Percentiles rank a stretch among this genome's conserved stretches.
phyloP scores from a whole-genome alignment of 441 rosid species.

The Eutrema salsugineum region DNA sequence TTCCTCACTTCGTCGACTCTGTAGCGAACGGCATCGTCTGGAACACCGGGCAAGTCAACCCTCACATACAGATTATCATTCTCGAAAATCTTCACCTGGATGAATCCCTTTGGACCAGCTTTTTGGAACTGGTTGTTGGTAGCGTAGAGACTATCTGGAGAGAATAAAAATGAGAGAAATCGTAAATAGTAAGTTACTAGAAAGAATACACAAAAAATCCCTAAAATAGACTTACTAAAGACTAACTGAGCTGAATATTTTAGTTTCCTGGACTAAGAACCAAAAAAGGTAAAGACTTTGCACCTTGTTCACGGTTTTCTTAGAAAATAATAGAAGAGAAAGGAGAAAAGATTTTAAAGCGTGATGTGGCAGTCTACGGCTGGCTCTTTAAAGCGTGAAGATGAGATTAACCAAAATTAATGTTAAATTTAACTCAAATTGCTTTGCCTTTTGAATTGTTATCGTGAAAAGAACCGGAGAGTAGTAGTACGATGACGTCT shows the following conservation, averaged over 20 bases:
- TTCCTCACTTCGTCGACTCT: constrained; percentile 18
- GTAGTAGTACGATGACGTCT: not conserved
- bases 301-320: no score
- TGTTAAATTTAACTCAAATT: not conserved
- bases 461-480: not conserved
- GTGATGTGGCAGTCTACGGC: no score
- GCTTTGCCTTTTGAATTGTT: not conserved
- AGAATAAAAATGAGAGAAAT: not conserved
- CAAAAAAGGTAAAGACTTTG: no score
- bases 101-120: constrained; percentile 10
- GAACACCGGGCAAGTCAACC: constrained; percentile 25
- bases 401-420: not conserved
- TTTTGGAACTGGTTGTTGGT: constrained; percentile 25
- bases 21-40: constrained; percentile 3
- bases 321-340: no score
- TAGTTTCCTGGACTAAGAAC: no score
- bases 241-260: no score
- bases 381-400: not conserved
- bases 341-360: not conserved
- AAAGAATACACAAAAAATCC: not conserved
- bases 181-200: not conserved
- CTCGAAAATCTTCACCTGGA: constrained; percentile 4
- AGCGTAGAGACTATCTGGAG: constrained; percentile 6
- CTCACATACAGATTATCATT: constrained; percentile 12
- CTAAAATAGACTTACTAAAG: no score